Conservation (phyloP, 306 rosid species). For the Fragaria ananassa region DNA sequence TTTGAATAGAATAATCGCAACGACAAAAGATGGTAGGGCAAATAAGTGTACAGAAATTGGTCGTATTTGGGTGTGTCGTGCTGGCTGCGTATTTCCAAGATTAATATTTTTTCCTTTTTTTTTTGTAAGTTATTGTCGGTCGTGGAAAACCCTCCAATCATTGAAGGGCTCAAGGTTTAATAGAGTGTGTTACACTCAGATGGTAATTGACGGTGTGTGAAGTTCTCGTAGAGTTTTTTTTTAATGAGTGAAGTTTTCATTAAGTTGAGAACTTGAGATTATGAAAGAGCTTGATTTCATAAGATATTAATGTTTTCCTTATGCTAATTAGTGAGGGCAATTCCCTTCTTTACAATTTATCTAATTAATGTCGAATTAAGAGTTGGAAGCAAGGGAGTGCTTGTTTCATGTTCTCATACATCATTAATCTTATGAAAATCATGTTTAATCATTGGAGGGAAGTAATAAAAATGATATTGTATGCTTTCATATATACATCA, state of each 20-base stretch:
- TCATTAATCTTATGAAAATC: too few relatives aligned
- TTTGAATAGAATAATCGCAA: not conserved
- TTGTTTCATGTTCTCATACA: not conserved
- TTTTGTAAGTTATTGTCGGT: conserved; percentile 36
- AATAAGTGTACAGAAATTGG: conserved; percentile 25
- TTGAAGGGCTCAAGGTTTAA: conserved; percentile 10
- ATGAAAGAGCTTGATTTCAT: not conserved
- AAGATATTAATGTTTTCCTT: not conserved
- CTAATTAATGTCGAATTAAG: not conserved
- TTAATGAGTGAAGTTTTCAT: too few relatives aligned
- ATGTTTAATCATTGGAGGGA: too few relatives aligned
- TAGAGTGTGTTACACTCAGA: not conserved
- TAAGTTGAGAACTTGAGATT: too few relatives aligned
- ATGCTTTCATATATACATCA: too few relatives aligned
- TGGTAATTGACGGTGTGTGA: not conserved
- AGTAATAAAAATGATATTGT: too few relatives aligned
- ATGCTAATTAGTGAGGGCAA: not conserved
- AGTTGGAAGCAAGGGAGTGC: not conserved
- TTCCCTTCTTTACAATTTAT: conserved; percentile 1
- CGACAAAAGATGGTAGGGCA: conserved; percentile 23
- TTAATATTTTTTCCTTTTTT: not conserved
- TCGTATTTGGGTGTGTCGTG: conserved; percentile 21
- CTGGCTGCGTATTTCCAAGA: conserved; percentile 46
- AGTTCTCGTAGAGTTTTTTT: not conserved
- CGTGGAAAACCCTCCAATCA: conserved; percentile 30